Base-by-base conservation (phyloP, 1,284 basidiomycete species). In the Apiotrichum porosum region DNA sequence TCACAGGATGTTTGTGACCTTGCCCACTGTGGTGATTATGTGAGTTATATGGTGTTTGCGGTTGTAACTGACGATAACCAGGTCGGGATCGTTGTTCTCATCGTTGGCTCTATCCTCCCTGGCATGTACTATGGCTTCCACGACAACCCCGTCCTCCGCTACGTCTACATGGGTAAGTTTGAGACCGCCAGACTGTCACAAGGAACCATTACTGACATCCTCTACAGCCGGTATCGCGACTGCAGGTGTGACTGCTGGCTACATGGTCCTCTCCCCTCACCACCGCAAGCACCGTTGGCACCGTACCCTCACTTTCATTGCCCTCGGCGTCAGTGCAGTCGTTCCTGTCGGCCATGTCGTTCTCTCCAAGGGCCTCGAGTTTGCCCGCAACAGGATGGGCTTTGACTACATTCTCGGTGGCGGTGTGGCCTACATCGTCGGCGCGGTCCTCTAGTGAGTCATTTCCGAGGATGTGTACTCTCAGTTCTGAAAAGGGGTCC, bases 401-500 rank as follows among this genome's bases (percentile, higher is more conserved):
- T 78, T 85, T 51, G 75, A 77, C 21, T 86, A 84, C 81, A 69
- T 90, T 22, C 53, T 86, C 23, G 63, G 77, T 9, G 84, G 83
- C 35, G 86, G 81, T n/a, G 77, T 72, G 23, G 75, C 85, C 17
- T 75, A 91, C 69, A 83, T 91, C 61, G 63, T 67, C 28, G 88
- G 88, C 31, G 88, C 88, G 18, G 70, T 87, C 55, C 75, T 89
- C 18, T 91, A 91, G 88, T 89, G 76, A 72, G 86, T 81, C 44
- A 39, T n/a, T n/a, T n/a, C n/a, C n/a, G n/a, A n/a, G n/a, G n/a
- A n/a, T n/a, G n/a, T n/a, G n/a, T n/a, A n/a, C n/a, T n/a, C n/a
- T n/a, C n/a, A n/a, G n/a, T n/a, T n/a, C n/a, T n/a, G n/a, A n/a
- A n/a, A n/a, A n/a, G n/a, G n/a, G n/a, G n/a, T n/a, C n/a, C n/a